These are phyloP conservation scores for Cladorrhinum sp. DNA, from an alignment of 2,329 filamentous ascomycete genomes.

Conservation along the genomic window DNA sequence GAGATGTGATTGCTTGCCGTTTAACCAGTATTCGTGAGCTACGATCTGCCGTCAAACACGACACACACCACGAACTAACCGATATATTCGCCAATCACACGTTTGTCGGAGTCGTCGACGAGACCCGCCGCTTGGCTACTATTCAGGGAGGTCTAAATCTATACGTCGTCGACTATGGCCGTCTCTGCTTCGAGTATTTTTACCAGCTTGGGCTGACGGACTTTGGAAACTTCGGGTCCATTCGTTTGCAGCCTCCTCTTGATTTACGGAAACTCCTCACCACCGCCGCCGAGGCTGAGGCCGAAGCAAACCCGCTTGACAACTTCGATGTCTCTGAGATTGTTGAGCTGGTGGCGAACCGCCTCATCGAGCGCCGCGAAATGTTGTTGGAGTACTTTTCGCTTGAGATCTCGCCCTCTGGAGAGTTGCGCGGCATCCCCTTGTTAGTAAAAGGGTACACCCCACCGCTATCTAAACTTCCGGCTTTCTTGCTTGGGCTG, in stretches of 20 bases:
- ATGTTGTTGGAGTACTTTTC: constrained; percentile 95
- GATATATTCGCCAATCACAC: constrained; percentile 85
- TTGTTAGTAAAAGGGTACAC: constrained; percentile 86
- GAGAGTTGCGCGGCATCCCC: constrained; percentile 75
- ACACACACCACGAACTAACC: constrained; percentile 80
- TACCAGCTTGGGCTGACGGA: constrained; percentile 94
- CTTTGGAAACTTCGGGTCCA: constrained; percentile 88
- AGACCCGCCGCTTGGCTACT: constrained; percentile 79
- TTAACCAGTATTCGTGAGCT: constrained; percentile 84
- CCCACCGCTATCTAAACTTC: constrained; percentile 81
- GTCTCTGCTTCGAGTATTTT: constrained; percentile 83
- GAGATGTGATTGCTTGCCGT: constrained; percentile 66
- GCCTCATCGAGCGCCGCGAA: constrained; percentile 71
- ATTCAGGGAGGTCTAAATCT: constrained; percentile 91
- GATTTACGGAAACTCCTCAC: constrained; percentile 66
- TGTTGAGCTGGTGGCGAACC: constrained; percentile 60
- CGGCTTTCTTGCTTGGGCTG: constrained; percentile 79
- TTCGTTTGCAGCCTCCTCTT: constrained; percentile 75
- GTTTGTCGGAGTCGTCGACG: constrained; percentile 91
- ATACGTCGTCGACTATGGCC: constrained; percentile 89
- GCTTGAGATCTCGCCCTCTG: constrained; percentile 73
- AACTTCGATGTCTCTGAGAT: constrained; percentile 66
- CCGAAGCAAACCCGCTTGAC: constrained; percentile 37
- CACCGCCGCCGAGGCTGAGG: constrained; percentile 60
- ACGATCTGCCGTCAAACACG: constrained; percentile 73